Evolutionary conservation across 768 basidiomycete genomes (phyloP).

Genomic region (Rhizopogon roseolus): DNA sequence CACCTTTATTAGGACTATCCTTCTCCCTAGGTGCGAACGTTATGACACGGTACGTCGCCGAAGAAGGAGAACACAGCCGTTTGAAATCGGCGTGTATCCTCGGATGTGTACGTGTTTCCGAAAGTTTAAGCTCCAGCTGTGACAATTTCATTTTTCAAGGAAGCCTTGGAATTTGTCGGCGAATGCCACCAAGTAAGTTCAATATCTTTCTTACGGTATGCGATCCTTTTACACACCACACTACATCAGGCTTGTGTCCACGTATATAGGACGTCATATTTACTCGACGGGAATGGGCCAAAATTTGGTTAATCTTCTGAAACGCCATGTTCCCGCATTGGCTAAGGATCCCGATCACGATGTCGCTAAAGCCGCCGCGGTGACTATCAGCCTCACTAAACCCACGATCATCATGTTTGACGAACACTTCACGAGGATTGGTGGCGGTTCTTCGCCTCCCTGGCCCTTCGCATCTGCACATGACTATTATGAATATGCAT

Average conservation of each 20-base stretch:
- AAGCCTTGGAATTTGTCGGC: constrained; percentile 48
- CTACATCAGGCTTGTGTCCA: constrained; percentile 43
- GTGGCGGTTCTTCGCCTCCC: constrained; percentile 60
- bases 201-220: constrained; percentile 6
- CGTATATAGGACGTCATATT: constrained; percentile 53
- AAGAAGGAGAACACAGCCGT: constrained; percentile 66
- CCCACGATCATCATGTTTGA: constrained; percentile 59
- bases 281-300: constrained; percentile 79
- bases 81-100: constrained; percentile 63
- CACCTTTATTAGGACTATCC: constrained; percentile 81
- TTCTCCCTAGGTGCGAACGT: constrained; percentile 95
- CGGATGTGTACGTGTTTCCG: constrained; percentile 57
- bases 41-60: constrained; percentile 82
- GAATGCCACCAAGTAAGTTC: constrained; percentile 30
- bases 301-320: constrained; percentile 60
- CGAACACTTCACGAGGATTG: constrained; percentile 57
- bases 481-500: constrained; percentile 48
- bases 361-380: constrained; percentile 43
- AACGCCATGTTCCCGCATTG: constrained; percentile 45
- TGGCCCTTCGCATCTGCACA: constrained; percentile 41
- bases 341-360: constrained; percentile 44
- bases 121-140: constrained; percentile 5
- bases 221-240: constrained; percentile 3
- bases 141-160: constrained; percentile 6
- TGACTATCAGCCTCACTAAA: constrained; percentile 42